Percentiles rank a stretch among this genome's conserved stretches.
These are phyloP conservation scores for Heliamphora exappendiculata DNA, from an alignment of 148 eudicot species.

Conservation along the genomic window DNA sequence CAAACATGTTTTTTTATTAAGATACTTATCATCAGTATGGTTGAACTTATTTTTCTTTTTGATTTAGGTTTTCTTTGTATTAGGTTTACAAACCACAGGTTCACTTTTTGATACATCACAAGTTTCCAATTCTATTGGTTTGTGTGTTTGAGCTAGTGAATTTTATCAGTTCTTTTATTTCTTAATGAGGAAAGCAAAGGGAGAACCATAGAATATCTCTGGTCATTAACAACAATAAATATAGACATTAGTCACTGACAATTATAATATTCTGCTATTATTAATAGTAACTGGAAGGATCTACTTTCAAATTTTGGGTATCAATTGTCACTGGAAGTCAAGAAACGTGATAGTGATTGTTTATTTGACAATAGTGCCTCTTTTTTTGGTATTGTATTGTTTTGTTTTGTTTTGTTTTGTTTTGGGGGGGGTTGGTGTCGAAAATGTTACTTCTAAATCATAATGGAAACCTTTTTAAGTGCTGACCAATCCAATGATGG, in stretches of 20 bases:
- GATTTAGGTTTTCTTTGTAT: background rate
- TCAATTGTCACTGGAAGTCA: background rate
- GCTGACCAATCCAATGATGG: background rate
- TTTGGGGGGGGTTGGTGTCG: too few species aligned
- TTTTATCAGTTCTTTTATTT: background rate
- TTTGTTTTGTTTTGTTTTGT: too few species aligned
- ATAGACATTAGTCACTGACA: background rate
- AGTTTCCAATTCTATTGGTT: background rate
- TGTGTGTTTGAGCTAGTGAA: background rate
- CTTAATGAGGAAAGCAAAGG: background rate
- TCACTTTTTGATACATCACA: background rate
- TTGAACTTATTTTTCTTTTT: background rate
- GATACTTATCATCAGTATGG: background rate
- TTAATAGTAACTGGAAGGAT: background rate
- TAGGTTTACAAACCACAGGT: background rate
- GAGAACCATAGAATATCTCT: background rate
- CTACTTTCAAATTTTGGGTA: background rate
- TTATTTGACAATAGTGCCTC: too few species aligned
- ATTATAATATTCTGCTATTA: background rate
- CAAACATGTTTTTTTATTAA: background rate
- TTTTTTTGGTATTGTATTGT: too few species aligned
- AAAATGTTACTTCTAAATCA: background rate
- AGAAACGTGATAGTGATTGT: background rate
- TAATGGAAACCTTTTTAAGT: background rate
- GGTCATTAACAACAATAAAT: background rate